phyloP scores from a whole-genome alignment of 2,329 filamentous ascomycete species.

The Sporothrix inflata region DNA sequence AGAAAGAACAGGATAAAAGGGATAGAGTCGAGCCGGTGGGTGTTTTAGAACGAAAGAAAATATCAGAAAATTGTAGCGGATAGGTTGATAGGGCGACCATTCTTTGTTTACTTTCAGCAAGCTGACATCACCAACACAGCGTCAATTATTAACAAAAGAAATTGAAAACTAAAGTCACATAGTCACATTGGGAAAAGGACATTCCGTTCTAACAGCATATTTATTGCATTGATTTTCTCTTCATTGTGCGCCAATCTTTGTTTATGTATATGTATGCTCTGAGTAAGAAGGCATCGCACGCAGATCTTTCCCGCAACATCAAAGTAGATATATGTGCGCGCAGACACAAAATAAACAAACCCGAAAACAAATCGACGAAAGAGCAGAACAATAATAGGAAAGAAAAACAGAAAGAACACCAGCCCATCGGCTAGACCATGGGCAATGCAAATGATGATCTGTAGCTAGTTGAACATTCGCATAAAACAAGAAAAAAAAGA shows the following conservation, averaged over 20 bases:
- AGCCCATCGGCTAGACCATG: not conserved
- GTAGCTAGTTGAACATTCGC: not conserved
- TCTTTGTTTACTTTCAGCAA: not conserved
- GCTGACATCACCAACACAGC: too few relatives aligned
- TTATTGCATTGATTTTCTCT: not conserved
- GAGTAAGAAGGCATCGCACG: not conserved
- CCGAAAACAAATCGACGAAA: not conserved
- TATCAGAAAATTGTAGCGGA: not conserved
- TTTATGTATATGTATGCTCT: not conserved
- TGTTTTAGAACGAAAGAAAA: not conserved
- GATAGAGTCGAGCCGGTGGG: not conserved
- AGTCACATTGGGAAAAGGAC: too few relatives aligned
- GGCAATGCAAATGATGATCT: not conserved
- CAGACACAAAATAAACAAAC: not conserved
- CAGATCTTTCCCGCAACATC: not conserved
- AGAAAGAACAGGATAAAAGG: not conserved
- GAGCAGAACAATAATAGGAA: not conserved
- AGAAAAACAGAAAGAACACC: conserved; percentile 1
- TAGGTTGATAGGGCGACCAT: not conserved
- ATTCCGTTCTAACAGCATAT: too few relatives aligned
- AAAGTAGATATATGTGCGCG: not conserved
- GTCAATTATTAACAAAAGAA: too few relatives aligned
- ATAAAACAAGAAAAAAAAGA: not conserved
- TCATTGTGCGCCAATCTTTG: not conserved
- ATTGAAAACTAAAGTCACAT: too few relatives aligned